Conservation (phyloP, 2,329 filamentous ascomycete species). For the Aspergillus nomiae region DNA sequence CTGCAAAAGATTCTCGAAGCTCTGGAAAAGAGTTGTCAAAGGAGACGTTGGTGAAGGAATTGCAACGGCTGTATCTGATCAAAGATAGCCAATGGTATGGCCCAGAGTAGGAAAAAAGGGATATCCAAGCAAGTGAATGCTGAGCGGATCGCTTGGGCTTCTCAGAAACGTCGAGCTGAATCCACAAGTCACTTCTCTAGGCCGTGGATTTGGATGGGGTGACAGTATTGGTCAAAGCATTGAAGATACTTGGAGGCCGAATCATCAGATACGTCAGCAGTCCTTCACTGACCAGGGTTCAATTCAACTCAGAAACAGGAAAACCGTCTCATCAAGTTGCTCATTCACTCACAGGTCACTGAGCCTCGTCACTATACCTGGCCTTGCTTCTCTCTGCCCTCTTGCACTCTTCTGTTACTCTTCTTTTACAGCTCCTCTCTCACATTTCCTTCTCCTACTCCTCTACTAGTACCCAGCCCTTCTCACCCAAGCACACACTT, state of each 20-base stretch:
- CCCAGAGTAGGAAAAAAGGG: neutral
- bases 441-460: neutral
- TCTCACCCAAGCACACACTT: neutral
- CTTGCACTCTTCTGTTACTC: neutral
- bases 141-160: neutral
- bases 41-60: neutral
- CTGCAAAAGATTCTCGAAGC: no score
- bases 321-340: no score
- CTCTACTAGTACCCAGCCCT: neutral
- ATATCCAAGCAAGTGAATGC: neutral
- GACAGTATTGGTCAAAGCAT: neutral
- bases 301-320: neutral
- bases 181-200: neutral
- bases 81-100: neutral
- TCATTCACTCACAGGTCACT: neutral
- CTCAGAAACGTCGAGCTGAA: neutral
- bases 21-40: neutral
- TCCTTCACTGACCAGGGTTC: neutral
- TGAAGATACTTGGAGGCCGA: neutral
- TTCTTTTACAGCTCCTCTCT: neutral
- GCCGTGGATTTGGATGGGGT: neutral
- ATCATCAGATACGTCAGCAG: neutral
- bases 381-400: neutral
- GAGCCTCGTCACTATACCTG: neutral
- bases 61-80: neutral